A percentile compares a stretch with the other conserved stretches of the same genome.
phyloP scores from a whole-genome alignment of 352 stramenopile species.

The Discostella stelligera region DNA sequence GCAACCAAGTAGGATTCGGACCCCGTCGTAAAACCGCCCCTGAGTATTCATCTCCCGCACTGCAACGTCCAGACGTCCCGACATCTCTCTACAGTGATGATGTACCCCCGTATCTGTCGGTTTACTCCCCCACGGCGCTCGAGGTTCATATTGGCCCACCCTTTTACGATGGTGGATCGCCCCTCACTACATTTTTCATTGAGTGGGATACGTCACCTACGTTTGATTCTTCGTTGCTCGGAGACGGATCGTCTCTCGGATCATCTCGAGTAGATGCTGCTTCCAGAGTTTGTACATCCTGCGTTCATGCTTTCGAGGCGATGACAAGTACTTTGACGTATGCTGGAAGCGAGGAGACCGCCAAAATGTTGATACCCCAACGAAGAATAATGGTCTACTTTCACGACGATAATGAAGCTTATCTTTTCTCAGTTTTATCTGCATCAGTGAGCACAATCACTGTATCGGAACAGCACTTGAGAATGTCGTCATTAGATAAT shows the following conservation, averaged over 20 bases:
- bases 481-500: slow-evolving; percentile 45
- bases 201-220: slow-evolving; percentile 87
- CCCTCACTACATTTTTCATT: slow-evolving; percentile 90
- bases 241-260: slow-evolving; percentile 82
- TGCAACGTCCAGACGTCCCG: slow-evolving; percentile 87
- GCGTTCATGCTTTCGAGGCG: slow-evolving; percentile 64
- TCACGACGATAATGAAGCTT: slow-evolving; percentile 60
- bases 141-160: slow-evolving; percentile 83
- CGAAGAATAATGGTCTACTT: slow-evolving; percentile 65
- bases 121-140: slow-evolving; percentile 82
- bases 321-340: slow-evolving; percentile 65
- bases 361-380: slow-evolving; percentile 54
- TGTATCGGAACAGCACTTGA: slow-evolving; percentile 57
- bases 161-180: slow-evolving; percentile 87
- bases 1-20: slow-evolving; percentile 89
- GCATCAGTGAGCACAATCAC: slow-evolving; percentile 52
- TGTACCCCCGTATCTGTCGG: slow-evolving; percentile 81
- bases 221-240: slow-evolving; percentile 84
- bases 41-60: slow-evolving; percentile 78
- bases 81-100: slow-evolving; percentile 84
- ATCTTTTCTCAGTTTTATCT: slow-evolving; percentile 74
- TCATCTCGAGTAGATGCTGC: slow-evolving; percentile 57
- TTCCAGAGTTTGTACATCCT: slow-evolving; percentile 62
- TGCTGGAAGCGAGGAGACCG: slow-evolving; percentile 48
- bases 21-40: slow-evolving; percentile 83